phyloP scores from a whole-genome alignment of 176 grass and related monocot genomes.

The Leersia perrieri region DNA sequence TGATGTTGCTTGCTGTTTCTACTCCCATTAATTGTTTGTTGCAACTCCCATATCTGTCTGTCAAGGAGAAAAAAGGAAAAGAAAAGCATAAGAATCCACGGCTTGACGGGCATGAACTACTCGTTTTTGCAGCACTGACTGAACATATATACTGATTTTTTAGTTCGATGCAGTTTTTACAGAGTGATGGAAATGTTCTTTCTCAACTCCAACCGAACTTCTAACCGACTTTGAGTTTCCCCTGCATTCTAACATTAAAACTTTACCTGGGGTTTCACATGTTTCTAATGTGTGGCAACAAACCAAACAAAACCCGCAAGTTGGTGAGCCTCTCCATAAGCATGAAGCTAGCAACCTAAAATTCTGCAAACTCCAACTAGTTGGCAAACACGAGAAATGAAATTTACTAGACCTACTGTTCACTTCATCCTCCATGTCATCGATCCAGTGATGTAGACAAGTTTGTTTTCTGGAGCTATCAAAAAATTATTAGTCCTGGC shows the following conservation, averaged over 20 bases:
- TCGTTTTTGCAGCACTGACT: not conserved
- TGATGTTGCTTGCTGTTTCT: not conserved
- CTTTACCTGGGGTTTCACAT: not conserved
- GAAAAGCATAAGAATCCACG: not conserved
- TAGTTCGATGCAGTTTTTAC: not conserved
- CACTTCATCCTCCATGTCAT: not conserved
- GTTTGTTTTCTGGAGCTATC: not conserved
- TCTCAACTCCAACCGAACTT: not conserved
- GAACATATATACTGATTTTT: too few relatives aligned
- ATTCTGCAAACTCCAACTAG: not conserved
- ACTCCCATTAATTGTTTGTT: not conserved
- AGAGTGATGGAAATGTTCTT: not conserved
- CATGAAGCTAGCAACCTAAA: not conserved
- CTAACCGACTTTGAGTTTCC: not conserved
- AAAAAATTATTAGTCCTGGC: not conserved
- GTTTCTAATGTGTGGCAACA: not conserved
- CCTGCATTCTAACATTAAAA: not conserved
- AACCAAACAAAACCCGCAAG: not conserved
- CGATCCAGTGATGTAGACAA: not conserved
- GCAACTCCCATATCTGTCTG: not conserved
- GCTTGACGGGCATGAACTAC: not conserved
- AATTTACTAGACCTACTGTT: not conserved
- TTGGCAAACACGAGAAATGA: not conserved
- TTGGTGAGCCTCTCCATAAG: not conserved
- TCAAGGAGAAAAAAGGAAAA: not conserved